Conservation (phyloP, 129 eudicot species). For the Dittrichia graveolens region DNA sequence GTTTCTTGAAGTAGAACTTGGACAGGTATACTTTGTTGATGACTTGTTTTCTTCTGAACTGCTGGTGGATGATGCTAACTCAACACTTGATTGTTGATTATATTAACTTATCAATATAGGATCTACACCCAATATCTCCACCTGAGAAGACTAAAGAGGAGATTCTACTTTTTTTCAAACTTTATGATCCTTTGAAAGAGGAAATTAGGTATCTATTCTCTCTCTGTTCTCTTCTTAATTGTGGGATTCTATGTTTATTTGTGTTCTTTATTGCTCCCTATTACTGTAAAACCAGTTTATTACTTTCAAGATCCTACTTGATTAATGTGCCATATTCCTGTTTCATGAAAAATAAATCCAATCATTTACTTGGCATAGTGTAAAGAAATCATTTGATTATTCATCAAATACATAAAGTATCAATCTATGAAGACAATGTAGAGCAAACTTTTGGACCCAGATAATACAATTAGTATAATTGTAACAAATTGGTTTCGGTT, state of each 20-base stretch:
- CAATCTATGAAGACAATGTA: not conserved
- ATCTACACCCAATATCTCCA: slow-evolving; percentile 61
- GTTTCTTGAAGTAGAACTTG: slow-evolving; percentile 73
- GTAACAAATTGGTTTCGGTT: not conserved
- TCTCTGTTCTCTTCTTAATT: not conserved
- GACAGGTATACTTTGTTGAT: slow-evolving; percentile 45
- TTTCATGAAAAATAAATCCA: not conserved
- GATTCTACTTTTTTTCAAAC: slow-evolving; percentile 77
- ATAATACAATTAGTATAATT: not conserved
- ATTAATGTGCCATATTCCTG: too few species aligned
- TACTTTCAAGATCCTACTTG: slow-evolving; percentile 3
- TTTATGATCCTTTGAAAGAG: slow-evolving; percentile 82
- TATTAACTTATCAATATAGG: slow-evolving; percentile 45
- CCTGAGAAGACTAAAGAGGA: slow-evolving; percentile 84
- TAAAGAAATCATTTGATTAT: not conserved
- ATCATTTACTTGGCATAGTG: too few species aligned
- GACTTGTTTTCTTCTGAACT: not conserved
- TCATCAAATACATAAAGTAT: slow-evolving; percentile 3
- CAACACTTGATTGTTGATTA: not conserved
- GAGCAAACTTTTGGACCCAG: not conserved
- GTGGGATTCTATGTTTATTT: not conserved
- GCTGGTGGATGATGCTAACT: slow-evolving; percentile 18
- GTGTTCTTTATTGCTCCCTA: not conserved
- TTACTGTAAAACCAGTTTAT: not conserved
- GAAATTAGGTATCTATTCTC: slow-evolving; percentile 62